Evolutionary conservation across 306 rosid genomes (phyloP).

Genomic region (Parietaria judaica): DNA sequence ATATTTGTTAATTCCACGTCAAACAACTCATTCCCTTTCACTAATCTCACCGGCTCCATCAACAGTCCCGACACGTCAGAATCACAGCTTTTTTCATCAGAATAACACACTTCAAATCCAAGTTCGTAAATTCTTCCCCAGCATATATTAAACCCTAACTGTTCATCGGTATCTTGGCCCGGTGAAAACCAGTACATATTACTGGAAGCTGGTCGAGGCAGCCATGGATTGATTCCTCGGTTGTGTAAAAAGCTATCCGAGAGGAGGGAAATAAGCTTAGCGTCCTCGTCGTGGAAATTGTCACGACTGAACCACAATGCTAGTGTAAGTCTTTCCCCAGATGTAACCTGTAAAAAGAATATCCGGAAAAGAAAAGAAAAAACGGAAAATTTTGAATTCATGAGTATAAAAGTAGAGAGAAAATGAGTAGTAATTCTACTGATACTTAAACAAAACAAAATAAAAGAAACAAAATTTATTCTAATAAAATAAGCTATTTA

Average conservation of each 20-base stretch:
- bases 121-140: constrained; percentile 72
- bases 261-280: constrained; percentile 60
- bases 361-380: no score
- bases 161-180: constrained; percentile 34
- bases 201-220: constrained; percentile 73
- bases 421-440: no score
- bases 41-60: constrained; percentile 42
- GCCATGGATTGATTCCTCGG: constrained; percentile 28
- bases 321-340: constrained; percentile 89
- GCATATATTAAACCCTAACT: constrained; percentile 66
- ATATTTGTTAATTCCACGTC: constrained; percentile 53
- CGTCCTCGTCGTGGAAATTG: constrained; percentile 77
- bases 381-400: constrained; percentile 12
- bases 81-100: constrained; percentile 26
- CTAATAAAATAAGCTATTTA: no score
- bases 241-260: constrained; percentile 37
- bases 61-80: constrained; percentile 44
- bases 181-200: constrained; percentile 82
- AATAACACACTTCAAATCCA: constrained; percentile 50
- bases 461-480: no score
- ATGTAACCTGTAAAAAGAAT: constrained; percentile 47
- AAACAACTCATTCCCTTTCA: constrained; percentile 45
- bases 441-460: no score
- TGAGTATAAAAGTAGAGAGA: no score
- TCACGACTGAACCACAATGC: constrained; percentile 91